Base-by-base conservation (phyloP, 164 flowering plant genomes). In the Buxus sempervirens region DNA sequence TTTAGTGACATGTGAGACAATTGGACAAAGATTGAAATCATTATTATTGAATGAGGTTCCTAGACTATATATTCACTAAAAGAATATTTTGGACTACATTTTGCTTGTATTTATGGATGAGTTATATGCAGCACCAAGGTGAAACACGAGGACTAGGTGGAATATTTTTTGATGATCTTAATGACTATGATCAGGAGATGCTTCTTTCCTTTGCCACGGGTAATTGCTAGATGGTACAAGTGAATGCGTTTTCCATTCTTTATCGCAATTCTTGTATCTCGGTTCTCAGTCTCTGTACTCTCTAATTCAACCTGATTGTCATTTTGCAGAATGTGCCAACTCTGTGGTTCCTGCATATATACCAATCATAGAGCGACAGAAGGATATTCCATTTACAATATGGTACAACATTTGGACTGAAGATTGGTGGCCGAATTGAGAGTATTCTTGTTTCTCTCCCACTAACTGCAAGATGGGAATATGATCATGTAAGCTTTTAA, bases 141-240 rank as follows among this genome's bases (percentile, higher is more conserved):
- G 99, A 96, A 79, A 84, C 97, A 68, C 85, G 98, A 67, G 98
- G 99, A 19, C 90, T 96, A 62, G 99, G 99, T 42, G 99, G 99
- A 69, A 90, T 96, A 72, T 93, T 96, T 77, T 96, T 96, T 78
- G 99, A 96, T 75, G 99, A 96, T 79, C 85, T 96, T 58, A 89
- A 87, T 79, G 87, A 90, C 72, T 87, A 88, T 81, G 98, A 93
- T 70, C 99, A 92, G 70, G 99, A 90, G 80, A 90, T 93, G 95
- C 96, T 96, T 73, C 95, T 96, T 65, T 77, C 88, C 15, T 96
- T 96, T 81, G 85, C 98, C 73, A 90, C 96, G 69, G 95, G 98
- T 92, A 84, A 72, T 70, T 68, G 54, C 66, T 78, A 8, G 62
- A 51, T 53, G 19, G 13, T 55, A 20, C 9, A 14, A 8, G 24